A percentile compares a stretch with the other conserved stretches of the same genome.
Evolutionary conservation across 306 rosid species (phyloP).

Genomic region (Urtica urens): DNA sequence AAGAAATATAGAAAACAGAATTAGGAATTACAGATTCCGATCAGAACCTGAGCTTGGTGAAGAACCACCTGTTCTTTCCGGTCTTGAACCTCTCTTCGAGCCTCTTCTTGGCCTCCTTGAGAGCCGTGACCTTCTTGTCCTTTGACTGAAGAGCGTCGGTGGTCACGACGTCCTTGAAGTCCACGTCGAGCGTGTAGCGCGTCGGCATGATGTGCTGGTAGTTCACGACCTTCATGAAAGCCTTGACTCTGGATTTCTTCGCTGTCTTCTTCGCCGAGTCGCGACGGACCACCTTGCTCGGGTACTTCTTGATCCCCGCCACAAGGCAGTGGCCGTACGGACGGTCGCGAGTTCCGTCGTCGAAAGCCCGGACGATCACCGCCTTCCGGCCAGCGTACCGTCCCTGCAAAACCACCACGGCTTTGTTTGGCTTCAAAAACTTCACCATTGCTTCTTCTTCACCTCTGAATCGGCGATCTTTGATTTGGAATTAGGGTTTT

Average conservation of each 20-base stretch:
- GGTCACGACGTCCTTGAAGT: slow-evolving; percentile 33
- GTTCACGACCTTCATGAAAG: slow-evolving; percentile 39
- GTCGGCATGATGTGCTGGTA: slow-evolving; percentile 40
- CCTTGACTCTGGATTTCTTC: slow-evolving; percentile 35
- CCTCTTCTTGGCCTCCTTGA: slow-evolving; percentile 37
- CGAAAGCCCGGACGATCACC: slow-evolving; percentile 33
- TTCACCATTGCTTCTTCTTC: slow-evolving; percentile 44
- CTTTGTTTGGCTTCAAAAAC: slow-evolving; percentile 36
- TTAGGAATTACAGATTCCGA: too few species aligned
- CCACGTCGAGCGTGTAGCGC: slow-evolving; percentile 39
- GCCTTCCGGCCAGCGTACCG: slow-evolving; percentile 46
- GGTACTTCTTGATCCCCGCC: slow-evolving; percentile 39
- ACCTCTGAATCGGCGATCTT: too few species aligned
- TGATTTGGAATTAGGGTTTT: too few species aligned
- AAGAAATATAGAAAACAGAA: too few species aligned
- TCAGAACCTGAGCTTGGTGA: slow-evolving; percentile 43
- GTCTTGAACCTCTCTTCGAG: slow-evolving; percentile 43
- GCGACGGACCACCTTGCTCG: slow-evolving; percentile 34
- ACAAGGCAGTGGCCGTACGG: slow-evolving; percentile 39
- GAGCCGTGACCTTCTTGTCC: slow-evolving; percentile 31
- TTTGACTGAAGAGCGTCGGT: slow-evolving; percentile 22
- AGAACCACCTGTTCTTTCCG: slow-evolving; percentile 45
- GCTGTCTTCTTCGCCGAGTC: slow-evolving; percentile 44
- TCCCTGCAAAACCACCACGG: slow-evolving; percentile 35
- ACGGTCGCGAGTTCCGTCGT: slow-evolving; percentile 41